Conservation (phyloP, 371 early-diverging fungal species). For the Rhizomucor miehei region DNA sequence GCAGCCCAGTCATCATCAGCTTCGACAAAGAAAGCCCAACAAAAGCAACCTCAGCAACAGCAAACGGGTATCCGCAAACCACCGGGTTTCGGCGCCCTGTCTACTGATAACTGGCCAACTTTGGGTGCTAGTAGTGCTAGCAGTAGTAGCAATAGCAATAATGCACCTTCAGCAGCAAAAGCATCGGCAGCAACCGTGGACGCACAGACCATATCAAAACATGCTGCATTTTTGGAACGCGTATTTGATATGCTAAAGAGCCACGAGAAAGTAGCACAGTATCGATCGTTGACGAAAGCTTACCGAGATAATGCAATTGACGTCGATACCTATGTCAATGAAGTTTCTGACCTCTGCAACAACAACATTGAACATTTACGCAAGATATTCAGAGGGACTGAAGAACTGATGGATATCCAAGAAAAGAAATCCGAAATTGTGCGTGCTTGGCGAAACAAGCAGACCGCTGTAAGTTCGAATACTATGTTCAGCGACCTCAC, state of each 20-base stretch:
- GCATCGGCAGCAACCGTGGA: not conserved
- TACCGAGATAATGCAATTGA: constrained; percentile 52
- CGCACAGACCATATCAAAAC: constrained; percentile 21
- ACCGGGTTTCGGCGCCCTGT: constrained; percentile 30
- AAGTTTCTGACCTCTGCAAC: constrained; percentile 48
- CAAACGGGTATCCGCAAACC: constrained; percentile 20
- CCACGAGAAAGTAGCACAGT: constrained; percentile 53
- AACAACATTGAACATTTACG: constrained; percentile 40
- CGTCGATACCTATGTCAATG: constrained; percentile 56
- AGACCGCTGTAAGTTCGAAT: constrained; percentile 41
- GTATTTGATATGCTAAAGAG: constrained; percentile 44
- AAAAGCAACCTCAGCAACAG: constrained; percentile 12
- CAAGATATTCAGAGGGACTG: constrained; percentile 53
- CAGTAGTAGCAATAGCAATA: constrained; percentile 4
- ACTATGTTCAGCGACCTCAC: no score
- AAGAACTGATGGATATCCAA: constrained; percentile 51
- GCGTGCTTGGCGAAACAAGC: constrained; percentile 69
- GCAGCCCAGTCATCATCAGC: constrained; percentile 12
- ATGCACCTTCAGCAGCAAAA: constrained; percentile 4
- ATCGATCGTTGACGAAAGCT: constrained; percentile 54
- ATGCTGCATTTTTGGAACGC: constrained; percentile 44
- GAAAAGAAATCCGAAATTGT: constrained; percentile 64
- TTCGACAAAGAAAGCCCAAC: constrained; percentile 9
- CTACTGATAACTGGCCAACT: constrained; percentile 18
- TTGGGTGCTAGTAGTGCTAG: constrained; percentile 13